These are phyloP conservation scores for Ambrosiella beaveri DNA, from an alignment of 2,329 filamentous ascomycete species.

Conservation along the genomic window DNA sequence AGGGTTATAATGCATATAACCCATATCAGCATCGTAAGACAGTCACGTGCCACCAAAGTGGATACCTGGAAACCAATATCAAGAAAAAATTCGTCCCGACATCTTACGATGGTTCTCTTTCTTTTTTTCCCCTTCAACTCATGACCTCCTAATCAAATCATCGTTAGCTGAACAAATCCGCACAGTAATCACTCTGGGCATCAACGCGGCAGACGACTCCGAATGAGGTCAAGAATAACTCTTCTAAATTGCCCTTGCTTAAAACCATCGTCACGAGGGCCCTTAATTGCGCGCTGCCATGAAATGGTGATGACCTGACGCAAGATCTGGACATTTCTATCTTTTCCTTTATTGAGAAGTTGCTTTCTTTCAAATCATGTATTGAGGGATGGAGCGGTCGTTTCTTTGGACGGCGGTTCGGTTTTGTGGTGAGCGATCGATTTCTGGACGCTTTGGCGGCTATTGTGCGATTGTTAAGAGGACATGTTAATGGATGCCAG, in stretches of 20 bases:
- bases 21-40: not conserved
- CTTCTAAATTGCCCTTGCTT: slow-evolving; percentile 34
- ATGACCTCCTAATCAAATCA: slow-evolving; percentile 31
- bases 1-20: not conserved
- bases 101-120: slow-evolving; percentile 10
- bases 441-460: slow-evolving; percentile 1
- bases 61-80: slow-evolving; percentile 3
- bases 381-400: not conserved
- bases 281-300: slow-evolving; percentile 35
- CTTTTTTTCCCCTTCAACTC: slow-evolving; percentile 20
- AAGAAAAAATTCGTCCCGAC: not conserved
- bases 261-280: slow-evolving; percentile 56
- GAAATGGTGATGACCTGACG: slow-evolving; percentile 52
- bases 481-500: not conserved
- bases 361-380: not conserved
- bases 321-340: slow-evolving; percentile 35
- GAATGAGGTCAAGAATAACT: slow-evolving; percentile 39
- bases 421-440: not conserved
- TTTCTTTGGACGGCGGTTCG: not conserved
- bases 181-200: slow-evolving; percentile 15
- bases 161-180: slow-evolving; percentile 20
- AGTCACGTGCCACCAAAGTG: not conserved
- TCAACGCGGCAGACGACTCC: slow-evolving; percentile 31
- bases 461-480: not conserved
- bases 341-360: not conserved